Evolutionary conservation across 108 stramenopile genomes (phyloP).

Genomic region (Fragilaria crotonensis): DNA sequence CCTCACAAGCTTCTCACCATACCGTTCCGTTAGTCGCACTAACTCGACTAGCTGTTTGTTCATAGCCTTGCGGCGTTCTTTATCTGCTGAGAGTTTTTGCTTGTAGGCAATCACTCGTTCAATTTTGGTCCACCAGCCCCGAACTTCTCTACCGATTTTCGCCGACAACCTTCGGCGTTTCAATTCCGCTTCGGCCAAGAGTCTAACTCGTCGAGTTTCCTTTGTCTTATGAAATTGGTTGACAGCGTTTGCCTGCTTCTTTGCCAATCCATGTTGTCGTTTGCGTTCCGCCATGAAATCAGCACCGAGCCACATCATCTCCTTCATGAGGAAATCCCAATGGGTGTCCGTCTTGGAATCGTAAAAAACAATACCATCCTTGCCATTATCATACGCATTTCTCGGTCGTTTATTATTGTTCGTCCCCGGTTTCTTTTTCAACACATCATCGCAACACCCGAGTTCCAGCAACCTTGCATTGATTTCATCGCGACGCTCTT

Average conservation of each 20-base stretch:
- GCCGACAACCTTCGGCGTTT: conserved; percentile 45
- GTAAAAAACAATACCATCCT: conserved; percentile 2
- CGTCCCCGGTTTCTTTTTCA: background rate
- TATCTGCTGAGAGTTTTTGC: conserved; percentile 61
- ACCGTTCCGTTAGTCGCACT: conserved; percentile 79
- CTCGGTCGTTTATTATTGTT: background rate
- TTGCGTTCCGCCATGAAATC: conserved; percentile 80
- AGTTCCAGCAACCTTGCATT: too few relatives aligned
- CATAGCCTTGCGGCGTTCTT: conserved; percentile 63
- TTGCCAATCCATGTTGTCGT: conserved; percentile 49
- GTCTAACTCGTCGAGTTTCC: conserved; percentile 25
- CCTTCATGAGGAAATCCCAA: conserved; percentile 78
- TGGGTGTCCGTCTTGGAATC: conserved; percentile 65
- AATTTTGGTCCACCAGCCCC: conserved; percentile 60
- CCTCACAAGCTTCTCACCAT: conserved; percentile 40
- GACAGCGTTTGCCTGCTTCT: conserved; percentile 39
- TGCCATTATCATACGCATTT: background rate
- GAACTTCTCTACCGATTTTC: conserved; percentile 29
- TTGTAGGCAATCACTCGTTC: conserved; percentile 77
- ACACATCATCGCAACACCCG: too few relatives aligned
- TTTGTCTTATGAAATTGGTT: conserved; percentile 36
- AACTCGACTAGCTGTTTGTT: conserved; percentile 74
- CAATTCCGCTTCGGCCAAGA: conserved; percentile 44
- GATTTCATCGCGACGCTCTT: too few relatives aligned
- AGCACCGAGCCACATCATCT: conserved; percentile 64